Percentiles rank a stretch among this genome's conserved stretches.
phyloP scores from a whole-genome alignment of 495 filamentous ascomycete genomes.

The Arthonia radiata region DNA sequence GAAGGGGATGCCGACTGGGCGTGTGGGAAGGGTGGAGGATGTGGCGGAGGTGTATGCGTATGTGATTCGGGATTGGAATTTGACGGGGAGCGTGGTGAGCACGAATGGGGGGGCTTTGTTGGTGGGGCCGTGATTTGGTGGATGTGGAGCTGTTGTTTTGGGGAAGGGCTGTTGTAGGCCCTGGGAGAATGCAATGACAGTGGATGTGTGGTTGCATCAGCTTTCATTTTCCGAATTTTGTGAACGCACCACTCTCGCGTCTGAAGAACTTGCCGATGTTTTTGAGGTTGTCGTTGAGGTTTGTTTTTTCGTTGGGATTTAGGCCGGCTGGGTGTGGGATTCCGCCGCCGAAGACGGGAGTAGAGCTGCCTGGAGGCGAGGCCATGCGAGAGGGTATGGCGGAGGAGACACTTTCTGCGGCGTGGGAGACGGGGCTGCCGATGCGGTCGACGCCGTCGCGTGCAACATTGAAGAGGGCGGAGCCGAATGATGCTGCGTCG shows the following conservation, averaged over 20 bases:
- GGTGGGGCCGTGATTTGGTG: too few relatives aligned
- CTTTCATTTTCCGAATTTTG: too few relatives aligned
- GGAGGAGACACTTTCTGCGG: constrained; percentile 3
- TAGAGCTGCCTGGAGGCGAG: constrained; percentile 4
- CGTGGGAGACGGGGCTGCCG: constrained; percentile 26
- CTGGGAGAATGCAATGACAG: too few relatives aligned
- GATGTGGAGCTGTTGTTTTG: too few relatives aligned
- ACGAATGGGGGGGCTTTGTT: constrained; percentile 13
- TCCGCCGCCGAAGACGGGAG: constrained; percentile 6
- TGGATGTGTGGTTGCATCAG: too few relatives aligned
- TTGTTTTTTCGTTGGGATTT: constrained; percentile 19
- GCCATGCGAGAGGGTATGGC: background rate
- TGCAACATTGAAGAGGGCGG: constrained; percentile 53
- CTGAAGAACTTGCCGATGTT: constrained; percentile 93
- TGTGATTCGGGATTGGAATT: constrained; percentile 32
- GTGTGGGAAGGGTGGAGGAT: constrained; percentile 26
- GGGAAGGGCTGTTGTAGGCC: too few relatives aligned
- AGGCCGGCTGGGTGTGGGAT: constrained; percentile 7
- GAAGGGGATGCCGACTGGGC: constrained; percentile 17
- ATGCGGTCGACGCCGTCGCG: constrained; percentile 78
- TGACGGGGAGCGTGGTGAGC: constrained; percentile 17
- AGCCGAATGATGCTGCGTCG: constrained; percentile 50
- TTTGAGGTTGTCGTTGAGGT: constrained; percentile 75
- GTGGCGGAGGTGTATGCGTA: constrained; percentile 40
- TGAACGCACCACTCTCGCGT: too few relatives aligned